Base-by-base conservation (phyloP, 331 rosid genomes). In the Pyracantha coccinea region DNA sequence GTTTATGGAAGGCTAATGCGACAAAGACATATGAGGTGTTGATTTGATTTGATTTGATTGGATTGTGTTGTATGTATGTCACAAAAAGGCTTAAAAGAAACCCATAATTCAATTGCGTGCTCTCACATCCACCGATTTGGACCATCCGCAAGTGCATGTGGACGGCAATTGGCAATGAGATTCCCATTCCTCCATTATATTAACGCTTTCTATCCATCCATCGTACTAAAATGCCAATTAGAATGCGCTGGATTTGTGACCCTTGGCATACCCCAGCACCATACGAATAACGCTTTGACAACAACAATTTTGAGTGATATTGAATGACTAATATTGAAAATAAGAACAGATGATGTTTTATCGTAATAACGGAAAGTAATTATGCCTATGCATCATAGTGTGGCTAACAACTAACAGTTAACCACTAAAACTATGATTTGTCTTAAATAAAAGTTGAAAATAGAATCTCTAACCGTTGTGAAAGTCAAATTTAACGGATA, bases 1-100 rank as follows among this genome's bases (percentile, higher is more conserved):
- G 24, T 63, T 28, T 68, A 74, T 55, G 32, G 31, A 75, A 25
- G 65, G 38, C 38, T 59, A 85, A 75, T 75, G 80, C 63, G 92
- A 89, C 93, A 77, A 35, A 17, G 80, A 83, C 65, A 16, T 64
- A 35, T 74, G 88, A 71, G 85, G 87, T 80, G 87, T 75, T 7
- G 41, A 66, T 73, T 76, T 66, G 55, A 81, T 74, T 38, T 35
- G 41, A 35, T 44, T n/a, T n/a, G n/a, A n/a, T n/a, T n/a, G n/a
- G n/a, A n/a, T n/a, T n/a, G n/a, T n/a, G n/a, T n/a, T n/a, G n/a
- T 80, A 27, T 84, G 13, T 23, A 12, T 4, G 33, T 53, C 79
- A 25, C 55, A 47, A 29, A 28, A 76, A 79, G 25, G 68, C 60
- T 21, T 20, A 9, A 54, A 74, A 73, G 79, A 81, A 77, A 77